phyloP scores from a whole-genome alignment of 2,329 filamentous ascomycete species.

The Diaporthe caulivora region DNA sequence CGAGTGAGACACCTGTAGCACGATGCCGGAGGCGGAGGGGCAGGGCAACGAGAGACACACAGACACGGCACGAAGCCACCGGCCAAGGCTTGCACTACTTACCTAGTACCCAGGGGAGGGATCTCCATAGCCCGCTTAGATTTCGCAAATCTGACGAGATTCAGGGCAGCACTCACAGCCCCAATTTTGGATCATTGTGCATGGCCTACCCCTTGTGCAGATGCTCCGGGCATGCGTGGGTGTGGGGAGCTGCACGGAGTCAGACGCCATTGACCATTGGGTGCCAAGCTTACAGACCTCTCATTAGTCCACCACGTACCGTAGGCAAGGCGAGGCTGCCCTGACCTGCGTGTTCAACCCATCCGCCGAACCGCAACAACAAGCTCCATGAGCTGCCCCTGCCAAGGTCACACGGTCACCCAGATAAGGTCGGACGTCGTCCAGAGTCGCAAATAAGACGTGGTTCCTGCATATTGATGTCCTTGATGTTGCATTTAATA shows the following conservation, averaged over 20 bases:
- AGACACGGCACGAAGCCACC: neutral
- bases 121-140: conserved; percentile 15
- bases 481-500: conserved; percentile 11
- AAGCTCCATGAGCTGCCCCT: conserved; percentile 25
- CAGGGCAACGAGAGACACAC: neutral
- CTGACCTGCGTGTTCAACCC: conserved; percentile 4
- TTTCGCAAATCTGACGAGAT: conserved; percentile 36
- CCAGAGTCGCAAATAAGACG: conserved; percentile 21
- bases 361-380: conserved; percentile 18
- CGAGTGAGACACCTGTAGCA: conserved; percentile 5
- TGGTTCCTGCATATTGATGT: conserved; percentile 24
- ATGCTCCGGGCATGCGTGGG: conserved; percentile 15
- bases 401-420: conserved; percentile 19
- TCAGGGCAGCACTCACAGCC: conserved; percentile 34
- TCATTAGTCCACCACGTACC: conserved; percentile 6
- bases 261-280: conserved; percentile 21
- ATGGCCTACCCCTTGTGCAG: conserved; percentile 28
- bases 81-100: neutral
- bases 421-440: conserved; percentile 19
- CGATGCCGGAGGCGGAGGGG: conserved; percentile 15
- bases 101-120: neutral
- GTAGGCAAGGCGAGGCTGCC: conserved; percentile 13
- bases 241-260: conserved; percentile 32
- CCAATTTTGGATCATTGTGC: conserved; percentile 35
- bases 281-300: conserved; percentile 24